These are phyloP conservation scores for Starmerella ratchasimensis DNA, from an alignment of 805 yeast genomes.

Conservation along the genomic window DNA sequence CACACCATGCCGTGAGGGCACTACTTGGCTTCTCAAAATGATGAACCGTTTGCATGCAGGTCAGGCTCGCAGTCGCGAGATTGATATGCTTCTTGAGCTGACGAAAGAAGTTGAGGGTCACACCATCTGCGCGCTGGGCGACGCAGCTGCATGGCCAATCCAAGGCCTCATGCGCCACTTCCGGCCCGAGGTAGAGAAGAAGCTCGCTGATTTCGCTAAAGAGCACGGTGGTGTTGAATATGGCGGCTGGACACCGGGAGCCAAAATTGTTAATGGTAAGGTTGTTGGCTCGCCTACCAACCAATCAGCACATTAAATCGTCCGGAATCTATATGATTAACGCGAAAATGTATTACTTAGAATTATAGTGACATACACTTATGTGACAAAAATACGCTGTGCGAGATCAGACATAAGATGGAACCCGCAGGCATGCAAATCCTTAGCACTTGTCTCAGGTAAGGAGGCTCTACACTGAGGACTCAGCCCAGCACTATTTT, in stretches of 20 bases:
- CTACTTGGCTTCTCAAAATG: constrained; percentile 70
- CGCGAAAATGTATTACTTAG: no score
- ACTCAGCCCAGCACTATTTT: no score
- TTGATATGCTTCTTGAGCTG: constrained; percentile 72
- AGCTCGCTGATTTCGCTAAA: constrained; percentile 49
- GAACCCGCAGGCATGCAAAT: no score
- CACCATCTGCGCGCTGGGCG: constrained; percentile 84
- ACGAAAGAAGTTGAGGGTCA: constrained; percentile 83
- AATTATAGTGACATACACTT: no score
- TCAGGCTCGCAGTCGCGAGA: constrained; percentile 68
- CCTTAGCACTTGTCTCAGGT: no score
- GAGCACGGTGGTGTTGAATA: constrained; percentile 37
- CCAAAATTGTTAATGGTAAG: constrained; percentile 46
- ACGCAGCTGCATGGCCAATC: constrained; percentile 88
- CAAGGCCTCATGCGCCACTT: constrained; percentile 78
- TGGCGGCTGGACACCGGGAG: constrained; percentile 69
- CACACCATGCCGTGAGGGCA: constrained; percentile 90
- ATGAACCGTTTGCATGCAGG: constrained; percentile 72
- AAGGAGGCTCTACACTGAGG: neutral
- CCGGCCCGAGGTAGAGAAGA: constrained; percentile 67
- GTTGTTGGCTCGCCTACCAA: constrained; percentile 36
- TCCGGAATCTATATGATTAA: no score
- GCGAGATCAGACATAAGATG: no score
- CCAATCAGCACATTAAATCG: constrained; percentile 15
- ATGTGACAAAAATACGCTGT: no score